These are phyloP conservation scores for Nectriaceae sp. DNA, from an alignment of 2,329 filamentous ascomycete species.

Conservation along the genomic window DNA sequence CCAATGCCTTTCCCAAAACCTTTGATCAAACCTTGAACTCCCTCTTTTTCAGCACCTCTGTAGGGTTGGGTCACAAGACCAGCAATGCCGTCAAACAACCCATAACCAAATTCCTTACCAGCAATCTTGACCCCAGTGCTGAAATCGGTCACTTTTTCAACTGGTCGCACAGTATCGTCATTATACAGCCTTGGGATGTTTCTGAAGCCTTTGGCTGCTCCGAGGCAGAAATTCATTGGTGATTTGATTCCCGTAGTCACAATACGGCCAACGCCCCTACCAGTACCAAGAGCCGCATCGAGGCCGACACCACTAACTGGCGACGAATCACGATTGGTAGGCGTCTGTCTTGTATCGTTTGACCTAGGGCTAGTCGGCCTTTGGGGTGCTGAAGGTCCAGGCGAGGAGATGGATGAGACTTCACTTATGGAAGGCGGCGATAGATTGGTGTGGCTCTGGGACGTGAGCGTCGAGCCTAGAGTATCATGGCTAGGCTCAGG, in stretches of 20 bases:
- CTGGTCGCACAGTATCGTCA: slow-evolving; percentile 77
- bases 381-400: slow-evolving; percentile 8
- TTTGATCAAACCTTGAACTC: slow-evolving; percentile 66
- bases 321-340: slow-evolving; percentile 18
- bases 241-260: slow-evolving; percentile 75
- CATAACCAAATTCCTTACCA: slow-evolving; percentile 74
- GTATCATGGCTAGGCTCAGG: slow-evolving; percentile 13
- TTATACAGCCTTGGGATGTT: slow-evolving; percentile 86
- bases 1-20: slow-evolving; percentile 83
- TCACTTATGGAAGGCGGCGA: slow-evolving; percentile 25
- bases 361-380: slow-evolving; percentile 13
- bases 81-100: slow-evolving; percentile 79
- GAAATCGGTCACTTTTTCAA: slow-evolving; percentile 77
- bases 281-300: slow-evolving; percentile 65
- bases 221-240: slow-evolving; percentile 83
- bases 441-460: slow-evolving; percentile 18
- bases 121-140: slow-evolving; percentile 76
- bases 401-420: slow-evolving; percentile 19
- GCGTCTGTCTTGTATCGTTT: slow-evolving; percentile 18
- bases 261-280: slow-evolving; percentile 70
- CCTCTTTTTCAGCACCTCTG: slow-evolving; percentile 54
- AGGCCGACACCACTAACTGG: slow-evolving; percentile 35
- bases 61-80: slow-evolving; percentile 79
- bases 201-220: slow-evolving; percentile 82
- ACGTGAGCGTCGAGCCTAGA: slow-evolving; percentile 3